Evolutionary conservation across 805 yeast genomes (phyloP).

Genomic region (Candida railenensis): DNA sequence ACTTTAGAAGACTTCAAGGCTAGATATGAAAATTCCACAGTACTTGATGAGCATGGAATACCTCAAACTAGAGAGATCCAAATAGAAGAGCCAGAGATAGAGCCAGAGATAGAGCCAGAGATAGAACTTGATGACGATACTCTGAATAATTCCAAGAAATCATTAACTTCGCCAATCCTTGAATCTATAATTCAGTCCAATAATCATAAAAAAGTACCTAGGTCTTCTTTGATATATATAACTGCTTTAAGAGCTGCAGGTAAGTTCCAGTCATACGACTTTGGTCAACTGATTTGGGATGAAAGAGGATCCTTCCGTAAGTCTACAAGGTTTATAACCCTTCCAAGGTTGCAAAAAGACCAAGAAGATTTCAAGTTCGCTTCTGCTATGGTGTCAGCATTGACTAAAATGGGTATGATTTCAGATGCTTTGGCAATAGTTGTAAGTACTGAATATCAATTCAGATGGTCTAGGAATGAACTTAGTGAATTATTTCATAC

Average conservation of each 20-base stretch:
- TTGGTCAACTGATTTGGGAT: slow-evolving; percentile 69
- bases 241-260: slow-evolving; percentile 68
- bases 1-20: slow-evolving; percentile 31
- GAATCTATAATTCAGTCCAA: background rate
- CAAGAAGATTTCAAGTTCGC: slow-evolving; percentile 69
- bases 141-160: background rate
- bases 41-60: slow-evolving; percentile 23
- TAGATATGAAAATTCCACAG: slow-evolving; percentile 28
- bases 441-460: slow-evolving; percentile 62
- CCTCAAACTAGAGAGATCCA: slow-evolving; percentile 14
- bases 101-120: slow-evolving; percentile 6
- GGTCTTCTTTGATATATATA: slow-evolving; percentile 49
- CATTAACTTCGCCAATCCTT: background rate
- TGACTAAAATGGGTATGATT: slow-evolving; percentile 53
- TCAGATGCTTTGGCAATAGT: slow-evolving; percentile 73
- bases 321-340: slow-evolving; percentile 44
- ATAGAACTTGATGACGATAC: background rate
- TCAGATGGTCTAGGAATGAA: slow-evolving; percentile 61
- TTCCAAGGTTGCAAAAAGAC: slow-evolving; percentile 37
- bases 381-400: slow-evolving; percentile 58
- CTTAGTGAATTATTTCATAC: slow-evolving; percentile 27
- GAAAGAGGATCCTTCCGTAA: slow-evolving; percentile 77
- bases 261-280: slow-evolving; percentile 48
- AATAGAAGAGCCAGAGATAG: slow-evolving; percentile 18
- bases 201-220: slow-evolving; percentile 17